phyloP scores from a whole-genome alignment of 2,329 filamentous ascomycete genomes.

The Monilinia fructigena region DNA sequence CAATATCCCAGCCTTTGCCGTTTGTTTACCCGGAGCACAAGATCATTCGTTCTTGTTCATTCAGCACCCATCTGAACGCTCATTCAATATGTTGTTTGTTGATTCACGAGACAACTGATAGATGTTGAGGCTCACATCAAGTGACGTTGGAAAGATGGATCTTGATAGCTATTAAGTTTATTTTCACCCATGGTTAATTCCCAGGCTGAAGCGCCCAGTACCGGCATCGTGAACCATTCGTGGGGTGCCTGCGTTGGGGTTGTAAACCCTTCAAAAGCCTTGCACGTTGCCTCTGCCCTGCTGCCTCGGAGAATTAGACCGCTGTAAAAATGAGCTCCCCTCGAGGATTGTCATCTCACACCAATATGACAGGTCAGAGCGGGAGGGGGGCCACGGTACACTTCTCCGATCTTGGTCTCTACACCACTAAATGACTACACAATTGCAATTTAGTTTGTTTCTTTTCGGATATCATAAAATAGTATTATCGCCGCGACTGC shows the following conservation, averaged over 20 bases:
- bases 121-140: slow-evolving; percentile 20
- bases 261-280: slow-evolving; percentile 27
- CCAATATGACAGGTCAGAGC: slow-evolving; percentile 32
- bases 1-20: slow-evolving; percentile 18
- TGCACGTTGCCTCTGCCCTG: slow-evolving; percentile 22
- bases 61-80: neutral
- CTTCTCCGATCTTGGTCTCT: slow-evolving; percentile 29
- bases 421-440: slow-evolving; percentile 1
- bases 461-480: neutral
- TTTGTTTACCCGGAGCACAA: slow-evolving; percentile 19
- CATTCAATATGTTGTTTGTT: neutral
- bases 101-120: neutral
- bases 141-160: slow-evolving; percentile 24
- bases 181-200: slow-evolving; percentile 32
- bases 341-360: slow-evolving; percentile 31
- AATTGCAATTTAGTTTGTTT: neutral
- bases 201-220: slow-evolving; percentile 25
- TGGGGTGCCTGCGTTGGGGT: slow-evolving; percentile 29
- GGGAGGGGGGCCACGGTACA: slow-evolving; percentile 27
- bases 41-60: neutral
- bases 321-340: slow-evolving; percentile 34
- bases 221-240: slow-evolving; percentile 38
- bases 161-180: slow-evolving; percentile 23
- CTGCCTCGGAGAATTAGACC: slow-evolving; percentile 29
- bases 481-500: slow-evolving; percentile 12